phyloP scores from a whole-genome alignment of 371 early-diverging fungal genomes.

The Apophysomyces variabilis region DNA sequence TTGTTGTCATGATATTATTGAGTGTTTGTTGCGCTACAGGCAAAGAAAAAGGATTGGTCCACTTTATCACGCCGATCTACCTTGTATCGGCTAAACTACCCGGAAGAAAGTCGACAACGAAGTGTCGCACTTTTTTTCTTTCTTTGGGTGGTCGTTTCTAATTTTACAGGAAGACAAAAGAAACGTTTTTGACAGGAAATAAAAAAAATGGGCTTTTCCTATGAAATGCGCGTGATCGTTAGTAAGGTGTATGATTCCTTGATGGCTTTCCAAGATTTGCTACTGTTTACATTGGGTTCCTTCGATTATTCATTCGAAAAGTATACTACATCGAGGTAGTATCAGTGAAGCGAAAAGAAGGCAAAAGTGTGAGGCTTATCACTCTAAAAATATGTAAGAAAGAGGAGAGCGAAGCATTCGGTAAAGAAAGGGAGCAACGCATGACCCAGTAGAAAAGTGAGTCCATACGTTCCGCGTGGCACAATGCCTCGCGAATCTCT shows the following conservation, averaged over 20 bases:
- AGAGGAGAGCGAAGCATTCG: too few relatives aligned
- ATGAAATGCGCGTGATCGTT: conserved; percentile 4
- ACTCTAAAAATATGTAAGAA: neutral
- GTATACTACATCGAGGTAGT: too few relatives aligned
- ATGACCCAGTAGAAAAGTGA: neutral
- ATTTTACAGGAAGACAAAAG: neutral
- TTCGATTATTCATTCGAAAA: too few relatives aligned
- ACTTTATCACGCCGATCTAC: conserved; percentile 1
- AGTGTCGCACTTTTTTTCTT: too few relatives aligned
- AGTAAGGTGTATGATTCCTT: neutral
- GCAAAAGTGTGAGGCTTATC: neutral
- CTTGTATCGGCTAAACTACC: neutral
- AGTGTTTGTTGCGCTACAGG: conserved; percentile 1
- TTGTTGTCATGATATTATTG: conserved; percentile 3
- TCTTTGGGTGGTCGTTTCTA: too few relatives aligned
- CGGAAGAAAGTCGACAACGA: neutral
- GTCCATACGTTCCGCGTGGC: neutral
- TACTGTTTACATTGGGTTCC: too few relatives aligned
- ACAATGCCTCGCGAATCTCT: neutral
- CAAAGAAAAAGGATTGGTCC: neutral
- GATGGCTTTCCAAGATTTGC: neutral
- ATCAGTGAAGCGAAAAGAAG: neutral
- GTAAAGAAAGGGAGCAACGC: neutral
- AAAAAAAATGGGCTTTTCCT: neutral
- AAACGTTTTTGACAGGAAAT: neutral